Conservation (phyloP, 495 filamentous ascomycete genomes). For the Tetracladium setigerum region DNA sequence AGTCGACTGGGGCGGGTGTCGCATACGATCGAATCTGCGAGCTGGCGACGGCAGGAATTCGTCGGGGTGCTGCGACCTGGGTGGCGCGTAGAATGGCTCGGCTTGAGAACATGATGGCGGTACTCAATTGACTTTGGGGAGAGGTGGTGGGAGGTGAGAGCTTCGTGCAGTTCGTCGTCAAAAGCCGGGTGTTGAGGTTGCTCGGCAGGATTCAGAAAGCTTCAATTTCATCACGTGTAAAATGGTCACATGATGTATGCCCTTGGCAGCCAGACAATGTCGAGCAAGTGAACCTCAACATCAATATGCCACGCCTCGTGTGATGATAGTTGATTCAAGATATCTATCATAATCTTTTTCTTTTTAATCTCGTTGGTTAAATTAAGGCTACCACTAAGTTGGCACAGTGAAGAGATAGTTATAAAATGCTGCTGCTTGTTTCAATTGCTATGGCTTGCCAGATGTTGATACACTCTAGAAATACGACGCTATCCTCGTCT, state of each 20-base stretch:
- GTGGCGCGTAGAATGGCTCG: constrained; percentile 51
- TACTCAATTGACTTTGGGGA: constrained; percentile 16
- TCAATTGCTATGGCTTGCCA: too few relatives aligned
- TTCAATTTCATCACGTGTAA: constrained; percentile 10
- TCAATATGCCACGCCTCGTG: too few relatives aligned
- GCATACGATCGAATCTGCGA: constrained; percentile 49
- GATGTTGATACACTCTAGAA: too few relatives aligned
- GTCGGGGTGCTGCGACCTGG: constrained; percentile 26
- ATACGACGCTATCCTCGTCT: not conserved
- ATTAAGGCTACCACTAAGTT: too few relatives aligned
- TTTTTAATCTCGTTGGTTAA: too few relatives aligned
- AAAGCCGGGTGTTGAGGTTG: constrained; percentile 5
- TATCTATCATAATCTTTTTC: too few relatives aligned
- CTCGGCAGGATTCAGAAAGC: constrained; percentile 1
- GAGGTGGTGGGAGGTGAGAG: constrained; percentile 24
- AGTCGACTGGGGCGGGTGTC: constrained; percentile 51
- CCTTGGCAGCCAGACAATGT: too few relatives aligned
- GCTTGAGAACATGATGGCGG: constrained; percentile 52
- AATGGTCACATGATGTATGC: too few relatives aligned
- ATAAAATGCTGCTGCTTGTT: not conserved
- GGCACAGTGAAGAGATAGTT: too few relatives aligned
- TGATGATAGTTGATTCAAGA: too few relatives aligned
- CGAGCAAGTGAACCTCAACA: too few relatives aligned
- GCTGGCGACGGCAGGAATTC: constrained; percentile 4
- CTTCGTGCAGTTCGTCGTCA: constrained; percentile 19